Percentiles rank a stretch among this genome's conserved stretches.
phyloP scores from a whole-genome alignment of 169 alveolate species.

The Nephromyces sp. region DNA sequence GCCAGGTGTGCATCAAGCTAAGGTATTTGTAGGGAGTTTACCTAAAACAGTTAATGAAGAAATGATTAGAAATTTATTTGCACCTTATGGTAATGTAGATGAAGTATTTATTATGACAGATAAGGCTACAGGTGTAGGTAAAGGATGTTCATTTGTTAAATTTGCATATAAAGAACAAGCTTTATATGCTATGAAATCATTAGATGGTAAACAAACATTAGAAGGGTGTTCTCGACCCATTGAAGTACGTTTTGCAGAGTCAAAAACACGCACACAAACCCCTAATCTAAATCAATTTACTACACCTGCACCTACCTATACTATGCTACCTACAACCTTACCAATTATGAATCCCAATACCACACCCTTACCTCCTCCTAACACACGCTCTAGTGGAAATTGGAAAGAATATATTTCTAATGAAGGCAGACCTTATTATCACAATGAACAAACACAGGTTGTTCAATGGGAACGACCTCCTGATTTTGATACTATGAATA shows the following conservation, averaged over 20 bases:
- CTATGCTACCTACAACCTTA: conserved; percentile 9
- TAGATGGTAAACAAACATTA: conserved; percentile 61
- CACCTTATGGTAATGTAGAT: conserved; percentile 64
- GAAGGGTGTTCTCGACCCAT: conserved; percentile 70
- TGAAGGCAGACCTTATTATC: conserved; percentile 26
- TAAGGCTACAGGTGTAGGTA: conserved; percentile 56
- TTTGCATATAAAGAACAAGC: conserved; percentile 77
- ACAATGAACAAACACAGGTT: conserved; percentile 41
- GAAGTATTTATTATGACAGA: conserved; percentile 75
- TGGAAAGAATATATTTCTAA: conserved; percentile 27
- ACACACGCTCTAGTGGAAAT: conserved; percentile 30
- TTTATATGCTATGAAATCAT: conserved; percentile 59
- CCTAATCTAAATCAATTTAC: not conserved
- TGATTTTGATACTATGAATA: conserved; percentile 51
- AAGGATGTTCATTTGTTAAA: conserved; percentile 79
- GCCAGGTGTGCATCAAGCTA: conserved; percentile 71
- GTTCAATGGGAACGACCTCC: conserved; percentile 85
- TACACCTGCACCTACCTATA: not conserved
- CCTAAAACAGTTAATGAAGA: conserved; percentile 70
- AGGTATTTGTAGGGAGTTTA: conserved; percentile 74
- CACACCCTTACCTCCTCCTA: conserved; percentile 1
- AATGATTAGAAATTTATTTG: conserved; percentile 57
- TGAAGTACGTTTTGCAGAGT: conserved; percentile 77
- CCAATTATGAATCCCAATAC: not conserved
- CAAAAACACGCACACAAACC: conserved; percentile 29